A percentile compares a stretch with the other conserved stretches of the same genome.
Evolutionary conservation across 768 basidiomycete genomes (phyloP).

Genomic region (Mycena filopes): DNA sequence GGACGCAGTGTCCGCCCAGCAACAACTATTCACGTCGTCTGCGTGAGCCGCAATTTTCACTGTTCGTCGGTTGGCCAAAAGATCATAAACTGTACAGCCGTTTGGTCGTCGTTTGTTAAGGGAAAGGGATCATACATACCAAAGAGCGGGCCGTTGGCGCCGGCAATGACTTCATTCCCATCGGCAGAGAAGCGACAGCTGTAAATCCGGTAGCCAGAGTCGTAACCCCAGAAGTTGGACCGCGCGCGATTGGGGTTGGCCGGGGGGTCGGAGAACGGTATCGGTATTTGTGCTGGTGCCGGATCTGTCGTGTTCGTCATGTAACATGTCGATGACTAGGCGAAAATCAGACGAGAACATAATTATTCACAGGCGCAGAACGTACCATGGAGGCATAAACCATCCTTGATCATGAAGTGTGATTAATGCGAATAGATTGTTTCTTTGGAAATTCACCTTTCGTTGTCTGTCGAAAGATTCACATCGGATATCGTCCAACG

Average conservation of each 20-base stretch:
- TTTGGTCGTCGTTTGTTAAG: conserved; percentile 8
- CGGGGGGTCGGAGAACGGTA: conserved; percentile 64
- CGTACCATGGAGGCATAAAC: conserved; percentile 92
- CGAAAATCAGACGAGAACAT: conserved; percentile 16
- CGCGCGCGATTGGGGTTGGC: conserved; percentile 33
- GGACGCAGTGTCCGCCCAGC: conserved; percentile 93
- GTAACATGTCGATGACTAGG: conserved; percentile 76
- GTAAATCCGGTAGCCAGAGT: conserved; percentile 81
- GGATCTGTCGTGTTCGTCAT: conserved; percentile 79
- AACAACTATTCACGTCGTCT: conserved; percentile 95
- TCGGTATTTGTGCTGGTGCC: conserved; percentile 68
- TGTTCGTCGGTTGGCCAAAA: conserved; percentile 79
- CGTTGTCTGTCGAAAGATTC: conserved; percentile 89
- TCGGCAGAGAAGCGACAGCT: conserved; percentile 97
- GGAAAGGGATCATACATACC: too few species aligned
- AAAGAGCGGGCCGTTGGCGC: conserved; percentile 85
- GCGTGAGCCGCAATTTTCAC: conserved; percentile 89
- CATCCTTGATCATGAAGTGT: conserved; percentile 63
- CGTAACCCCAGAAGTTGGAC: conserved; percentile 46
- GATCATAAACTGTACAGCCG: conserved; percentile 86
- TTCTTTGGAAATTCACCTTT: conserved; percentile 62
- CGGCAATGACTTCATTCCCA: conserved; percentile 94
- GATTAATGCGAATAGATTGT: conserved; percentile 4
- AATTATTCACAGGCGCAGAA: conserved; percentile 4
- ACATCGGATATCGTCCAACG: conserved; percentile 97